Evolutionary conservation across 495 filamentous ascomycete species (phyloP).

Genomic region (Talaromyces nanjingensis): DNA sequence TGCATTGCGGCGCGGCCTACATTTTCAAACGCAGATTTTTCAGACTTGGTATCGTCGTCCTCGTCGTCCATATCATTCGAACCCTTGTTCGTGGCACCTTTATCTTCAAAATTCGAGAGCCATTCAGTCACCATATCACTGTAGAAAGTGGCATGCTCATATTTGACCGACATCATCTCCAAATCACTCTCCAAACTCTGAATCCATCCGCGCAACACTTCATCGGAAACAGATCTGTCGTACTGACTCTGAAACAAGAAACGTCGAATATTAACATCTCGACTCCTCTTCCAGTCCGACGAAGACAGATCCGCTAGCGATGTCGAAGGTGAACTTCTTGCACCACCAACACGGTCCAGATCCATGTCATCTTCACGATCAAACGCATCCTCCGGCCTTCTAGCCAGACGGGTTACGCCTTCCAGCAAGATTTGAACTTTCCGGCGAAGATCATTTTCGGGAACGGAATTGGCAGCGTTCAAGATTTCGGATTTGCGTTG

Average conservation of each 20-base stretch:
- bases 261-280: slow-evolving; percentile 33
- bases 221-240: slow-evolving; percentile 47
- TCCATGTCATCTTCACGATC: slow-evolving; percentile 29
- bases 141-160: slow-evolving; percentile 56
- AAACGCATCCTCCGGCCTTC: slow-evolving; percentile 27
- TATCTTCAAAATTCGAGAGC: slow-evolving; percentile 28
- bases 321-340: background rate
- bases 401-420: slow-evolving; percentile 33
- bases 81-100: background rate
- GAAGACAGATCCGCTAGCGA: background rate
- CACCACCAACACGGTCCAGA: slow-evolving; percentile 16
- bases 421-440: slow-evolving; percentile 28
- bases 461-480: slow-evolving; percentile 17
- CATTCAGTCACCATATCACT: slow-evolving; percentile 58
- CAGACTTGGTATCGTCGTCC: slow-evolving; percentile 10
- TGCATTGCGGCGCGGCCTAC: slow-evolving; percentile 43
- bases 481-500: slow-evolving; percentile 27
- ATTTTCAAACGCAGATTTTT: slow-evolving; percentile 21
- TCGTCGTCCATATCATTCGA: slow-evolving; percentile 14
- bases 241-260: slow-evolving; percentile 52
- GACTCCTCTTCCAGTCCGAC: slow-evolving; percentile 13
- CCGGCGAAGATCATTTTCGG: slow-evolving; percentile 17
- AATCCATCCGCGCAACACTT: slow-evolving; percentile 40
- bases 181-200: slow-evolving; percentile 41
- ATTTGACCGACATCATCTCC: slow-evolving; percentile 44